Base-by-base conservation (phyloP, 2,329 filamentous ascomycete species). In the Nothophaeocryptopus gaeumannii region DNA sequence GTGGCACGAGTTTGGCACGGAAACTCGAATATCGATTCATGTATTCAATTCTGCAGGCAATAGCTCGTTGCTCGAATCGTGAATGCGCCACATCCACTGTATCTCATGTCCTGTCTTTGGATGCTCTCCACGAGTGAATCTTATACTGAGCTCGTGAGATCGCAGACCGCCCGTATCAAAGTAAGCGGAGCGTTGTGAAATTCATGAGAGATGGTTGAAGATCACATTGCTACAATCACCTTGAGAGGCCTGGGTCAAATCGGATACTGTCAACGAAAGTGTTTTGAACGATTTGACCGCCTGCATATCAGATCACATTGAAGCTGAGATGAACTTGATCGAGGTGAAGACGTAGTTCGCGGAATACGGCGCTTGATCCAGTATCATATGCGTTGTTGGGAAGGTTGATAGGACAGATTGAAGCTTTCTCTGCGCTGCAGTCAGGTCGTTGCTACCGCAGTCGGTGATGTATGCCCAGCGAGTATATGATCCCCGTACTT, bases 311-410 rank as follows among this genome's bases (percentile, higher is more conserved):
- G 45, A 74, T 72, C 0, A 70, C 68, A 55, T 68, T 76, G 56
- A 68, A 76, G 4, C 68, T 71, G 5, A 77, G 55, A 45, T 77
- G 74, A 0, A 63, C 56, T 33, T 75, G 62, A 33, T 77, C 74
- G 0, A 74, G 73, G 50, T 77, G 73, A 7, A 77, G 48, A 11
- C 73, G 72, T 20, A 77, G 56, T 55, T 77, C 75, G 3, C 74
- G 68, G 1, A 70, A 62, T 3, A 36, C 43, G 0, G 69, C 70
- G 4, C 70, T 67, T 4, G 60, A 44, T 54, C 55, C 60, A 3
- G 58, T 62, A 2, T 65, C 71, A 42, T 74, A 66, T 0, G 55
- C 41, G 0, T 60, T 57, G 5, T 53, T 50, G 20, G 67, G 67
- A 68, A 70, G 73, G 14, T 67, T 65, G 31, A 76, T 68, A 0